Conservation (phyloP, 108 stramenopile species). For the Nannochloropsis granulata region DNA sequence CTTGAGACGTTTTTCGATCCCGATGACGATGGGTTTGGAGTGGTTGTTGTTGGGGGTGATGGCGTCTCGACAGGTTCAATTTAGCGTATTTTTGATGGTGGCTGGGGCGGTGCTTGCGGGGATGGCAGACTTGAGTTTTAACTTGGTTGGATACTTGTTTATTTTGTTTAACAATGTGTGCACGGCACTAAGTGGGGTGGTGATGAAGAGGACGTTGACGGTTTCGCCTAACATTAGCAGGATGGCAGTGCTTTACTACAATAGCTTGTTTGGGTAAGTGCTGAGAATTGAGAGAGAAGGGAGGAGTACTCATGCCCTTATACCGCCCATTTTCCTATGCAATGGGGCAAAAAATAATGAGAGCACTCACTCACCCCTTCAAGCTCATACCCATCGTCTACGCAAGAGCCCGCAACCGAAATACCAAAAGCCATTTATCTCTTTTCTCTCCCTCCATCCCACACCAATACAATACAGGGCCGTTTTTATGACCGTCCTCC, state of each 20-base stretch:
- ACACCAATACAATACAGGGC: not conserved
- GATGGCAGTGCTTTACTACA: conserved; percentile 42
- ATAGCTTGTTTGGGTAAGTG: conserved; percentile 11
- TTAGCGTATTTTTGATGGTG: conserved; percentile 42
- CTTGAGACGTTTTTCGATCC: conserved; percentile 41
- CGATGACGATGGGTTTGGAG: conserved; percentile 44
- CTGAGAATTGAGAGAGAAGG: not conserved
- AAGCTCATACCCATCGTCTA: not conserved
- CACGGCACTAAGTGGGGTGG: not conserved
- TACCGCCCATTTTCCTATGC: too few relatives aligned
- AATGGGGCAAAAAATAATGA: not conserved
- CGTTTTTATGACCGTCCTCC: not conserved
- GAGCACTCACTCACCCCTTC: not conserved
- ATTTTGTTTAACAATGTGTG: conserved; percentile 41
- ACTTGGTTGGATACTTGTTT: conserved; percentile 35
- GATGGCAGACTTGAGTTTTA: conserved; percentile 40
- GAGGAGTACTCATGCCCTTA: too few relatives aligned
- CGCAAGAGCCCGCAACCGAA: not conserved
- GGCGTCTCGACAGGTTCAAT: conserved; percentile 30
- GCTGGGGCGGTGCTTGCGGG: conserved; percentile 44
- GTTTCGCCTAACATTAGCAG: conserved; percentile 22
- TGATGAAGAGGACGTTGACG: not conserved
- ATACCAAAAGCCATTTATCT: not conserved
- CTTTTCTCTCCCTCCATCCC: not conserved
- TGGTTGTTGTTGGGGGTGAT: conserved; percentile 28